Base-by-base conservation (phyloP, 805 yeast genomes). In the Candida parachauliodes region DNA sequence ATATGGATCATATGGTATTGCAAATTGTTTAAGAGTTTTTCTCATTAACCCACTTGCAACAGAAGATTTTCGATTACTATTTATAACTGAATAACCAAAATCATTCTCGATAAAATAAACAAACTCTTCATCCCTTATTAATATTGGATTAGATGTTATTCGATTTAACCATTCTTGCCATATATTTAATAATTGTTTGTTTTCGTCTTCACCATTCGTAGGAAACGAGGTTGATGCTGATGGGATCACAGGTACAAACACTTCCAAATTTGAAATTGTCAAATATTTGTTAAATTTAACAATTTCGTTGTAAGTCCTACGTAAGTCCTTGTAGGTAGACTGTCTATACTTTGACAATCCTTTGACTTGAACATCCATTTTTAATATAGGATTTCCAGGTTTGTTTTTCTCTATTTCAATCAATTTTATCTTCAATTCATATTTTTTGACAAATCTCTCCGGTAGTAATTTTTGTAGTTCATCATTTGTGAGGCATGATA, bases 221-320 rank as follows among this genome's bases (percentile, higher is more conserved):
- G 95, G 95, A 52, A 80, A 89, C 14, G 88, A 74, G 1, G 95
- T 83, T 5, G 68, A 72, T 1, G 93, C 68, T 15, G 70, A 65
- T 0, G 98, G 97, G 28, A 93, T 67, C 5, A 94, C 80, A 0
- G 98, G 97, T 3, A 93, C 88, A 61, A 91, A 88, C 39, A 93
- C 89, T 57, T 93, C 98, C 22, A 91, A 81, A 51, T 88, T 83
- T 26, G 94, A 85, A 15, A 81, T 79, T 40, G 80, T 79, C 45
- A 93, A 64, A 54, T 84, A 91, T 47, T 78, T 79, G 60, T 85
- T 86, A 51, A 93, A 77, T 42, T 79, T 76, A 22, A 75, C 76
- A 47, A 88, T 70, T 57, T 93, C 98, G 42, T 74, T 73, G 54
- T 79, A 83, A 0, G 96, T 81, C 41, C 97, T 76, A 47, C 95